Evolutionary conservation across 352 stramenopile genomes (phyloP).

Genomic region (Vaucheria bursata): DNA sequence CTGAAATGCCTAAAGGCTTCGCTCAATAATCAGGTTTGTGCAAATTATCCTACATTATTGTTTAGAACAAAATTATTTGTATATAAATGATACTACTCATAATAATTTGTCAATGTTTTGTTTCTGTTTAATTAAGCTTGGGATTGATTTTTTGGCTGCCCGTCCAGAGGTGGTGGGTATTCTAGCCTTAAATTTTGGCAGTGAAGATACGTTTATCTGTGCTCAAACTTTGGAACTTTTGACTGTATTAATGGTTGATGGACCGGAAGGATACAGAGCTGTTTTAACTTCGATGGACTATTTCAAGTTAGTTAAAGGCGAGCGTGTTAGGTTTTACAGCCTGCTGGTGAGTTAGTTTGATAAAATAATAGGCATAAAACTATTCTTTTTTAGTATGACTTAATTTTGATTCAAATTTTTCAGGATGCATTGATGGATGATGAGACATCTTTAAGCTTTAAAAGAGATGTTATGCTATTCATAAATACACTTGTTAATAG

Average conservation of each 20-base stretch:
- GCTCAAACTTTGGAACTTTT: slow-evolving; percentile 47
- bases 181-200: slow-evolving; percentile 43
- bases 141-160: slow-evolving; percentile 42
- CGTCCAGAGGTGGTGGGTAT: slow-evolving; percentile 42
- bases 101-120: neutral
- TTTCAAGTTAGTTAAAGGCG: slow-evolving; percentile 48
- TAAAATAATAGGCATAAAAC: too few relatives aligned
- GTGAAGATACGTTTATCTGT: slow-evolving; percentile 45
- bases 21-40: slow-evolving; percentile 39
- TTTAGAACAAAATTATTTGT: too few relatives aligned
- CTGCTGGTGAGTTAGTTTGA: slow-evolving; percentile 17
- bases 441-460: slow-evolving; percentile 38
- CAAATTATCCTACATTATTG: neutral
- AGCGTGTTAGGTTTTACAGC: slow-evolving; percentile 42
- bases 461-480: slow-evolving; percentile 50
- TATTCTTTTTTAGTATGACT: too few relatives aligned
- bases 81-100: too few relatives aligned
- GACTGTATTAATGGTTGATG: slow-evolving; percentile 47
- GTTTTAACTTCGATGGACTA: slow-evolving; percentile 46
- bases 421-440: slow-evolving; percentile 39
- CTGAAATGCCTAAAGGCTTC: slow-evolving; percentile 46
- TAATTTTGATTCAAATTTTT: too few relatives aligned
- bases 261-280: slow-evolving; percentile 34
- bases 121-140: slow-evolving; percentile 8
- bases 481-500: slow-evolving; percentile 49